These are phyloP conservation scores for Trichoderma guizhouense DNA, from an alignment of 2,329 filamentous ascomycete genomes.

Conservation along the genomic window DNA sequence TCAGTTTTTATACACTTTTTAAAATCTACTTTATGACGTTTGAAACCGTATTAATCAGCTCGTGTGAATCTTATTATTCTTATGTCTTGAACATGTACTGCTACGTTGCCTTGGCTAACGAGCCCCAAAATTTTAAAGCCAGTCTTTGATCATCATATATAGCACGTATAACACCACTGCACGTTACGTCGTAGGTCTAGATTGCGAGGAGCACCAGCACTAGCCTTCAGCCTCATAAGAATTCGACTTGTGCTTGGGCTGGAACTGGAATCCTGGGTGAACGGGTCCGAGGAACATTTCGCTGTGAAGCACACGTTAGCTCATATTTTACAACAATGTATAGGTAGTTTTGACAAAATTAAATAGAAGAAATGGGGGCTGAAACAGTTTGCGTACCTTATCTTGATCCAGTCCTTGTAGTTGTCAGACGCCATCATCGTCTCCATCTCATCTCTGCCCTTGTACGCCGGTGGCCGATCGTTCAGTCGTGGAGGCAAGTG, in stretches of 20 bases:
- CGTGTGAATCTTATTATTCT: neutral
- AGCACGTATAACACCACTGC: neutral
- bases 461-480: slow-evolving; percentile 81
- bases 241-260: slow-evolving; percentile 97
- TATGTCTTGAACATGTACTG: neutral
- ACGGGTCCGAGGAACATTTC: slow-evolving; percentile 97
- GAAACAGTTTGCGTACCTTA: slow-evolving; percentile 62
- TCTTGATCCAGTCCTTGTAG: slow-evolving; percentile 98
- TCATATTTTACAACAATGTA: neutral
- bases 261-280: slow-evolving; percentile 86
- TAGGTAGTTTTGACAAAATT: neutral
- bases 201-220: neutral
- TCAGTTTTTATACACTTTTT: slow-evolving; percentile 1
- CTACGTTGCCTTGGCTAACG: neutral
- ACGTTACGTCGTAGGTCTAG: neutral
- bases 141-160: neutral
- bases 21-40: neutral
- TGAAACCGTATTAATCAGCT: neutral
- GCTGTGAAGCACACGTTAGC: slow-evolving; percentile 44
- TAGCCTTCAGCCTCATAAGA: slow-evolving; percentile 75
- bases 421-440: slow-evolving; percentile 87
- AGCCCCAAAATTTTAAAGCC: neutral
- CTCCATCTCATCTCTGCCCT: slow-evolving; percentile 84
- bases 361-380: neutral
- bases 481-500: slow-evolving; percentile 84